phyloP scores from a whole-genome alignment of 75 land plant genomes.

The Pseudotsuga menziesii region DNA sequence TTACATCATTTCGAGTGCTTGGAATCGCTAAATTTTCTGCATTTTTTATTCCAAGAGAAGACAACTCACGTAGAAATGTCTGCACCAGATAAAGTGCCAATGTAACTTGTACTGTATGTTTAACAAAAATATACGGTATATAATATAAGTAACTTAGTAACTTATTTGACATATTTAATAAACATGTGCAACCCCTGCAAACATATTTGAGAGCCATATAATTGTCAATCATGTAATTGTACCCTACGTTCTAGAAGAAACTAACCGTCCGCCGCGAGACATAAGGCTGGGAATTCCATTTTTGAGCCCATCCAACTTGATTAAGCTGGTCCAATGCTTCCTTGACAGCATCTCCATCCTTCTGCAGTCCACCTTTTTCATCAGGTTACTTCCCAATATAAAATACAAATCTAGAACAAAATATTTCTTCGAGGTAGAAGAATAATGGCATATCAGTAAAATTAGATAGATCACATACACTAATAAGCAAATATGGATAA shows the following conservation, averaged over 20 bases:
- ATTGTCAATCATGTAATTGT: not conserved
- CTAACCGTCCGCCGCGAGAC: slow-evolving; percentile 84
- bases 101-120: not conserved
- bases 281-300: slow-evolving; percentile 90
- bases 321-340: slow-evolving; percentile 69
- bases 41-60: slow-evolving; percentile 87
- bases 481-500: not conserved
- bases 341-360: slow-evolving; percentile 78
- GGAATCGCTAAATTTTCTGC: slow-evolving; percentile 95
- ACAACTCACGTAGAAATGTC: slow-evolving; percentile 89
- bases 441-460: not conserved
- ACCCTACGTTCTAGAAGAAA: not conserved
- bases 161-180: not conserved
- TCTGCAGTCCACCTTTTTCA: slow-evolving; percentile 32
- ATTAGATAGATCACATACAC: not conserved
- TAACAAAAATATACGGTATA: not conserved
- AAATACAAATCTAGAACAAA: not conserved
- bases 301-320: slow-evolving; percentile 74
- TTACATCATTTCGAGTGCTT: slow-evolving; percentile 93
- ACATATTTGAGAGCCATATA: not conserved
- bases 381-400: not conserved
- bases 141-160: not conserved
- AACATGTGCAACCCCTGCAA: not conserved
- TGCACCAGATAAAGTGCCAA: slow-evolving; percentile 13
- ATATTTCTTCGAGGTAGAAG: not conserved